Base-by-base conservation (phyloP, 2,329 filamentous ascomycete genomes). In the Aspergillus uvarum region DNA sequence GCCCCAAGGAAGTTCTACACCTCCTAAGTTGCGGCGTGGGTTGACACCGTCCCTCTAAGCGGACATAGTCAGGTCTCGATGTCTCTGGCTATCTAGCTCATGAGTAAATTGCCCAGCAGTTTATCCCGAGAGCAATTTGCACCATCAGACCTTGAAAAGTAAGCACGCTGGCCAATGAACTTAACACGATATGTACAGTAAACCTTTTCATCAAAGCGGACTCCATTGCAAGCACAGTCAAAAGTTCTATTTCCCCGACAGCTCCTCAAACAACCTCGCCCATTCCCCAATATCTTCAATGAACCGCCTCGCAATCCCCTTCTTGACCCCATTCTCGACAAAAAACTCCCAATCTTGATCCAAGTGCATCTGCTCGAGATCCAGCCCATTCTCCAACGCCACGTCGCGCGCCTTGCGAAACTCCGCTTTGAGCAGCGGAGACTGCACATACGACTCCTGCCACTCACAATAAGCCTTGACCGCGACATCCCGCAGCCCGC, bases 381-480 rank as follows among this genome's bases (percentile, higher is more conserved):
- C 54, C 51, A 65, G 50, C 31, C 60, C 55, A 63, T 66, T 59
- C 38, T 31, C 51, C 11, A 65, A 60, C 59, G 54, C 63, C 52
- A 64, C 32, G 21, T 63, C 47, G 19, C 48, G 62, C 24, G 58
- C 56, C 58, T 66, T 57, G 47, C 62, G 56, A 54, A 64, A 63
- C 57, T 47, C 59, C 48, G 55, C 56, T 31, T 64, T 64, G 47
- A 63, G 64, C 32, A 54, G 58, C 12, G 59, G 51, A 54, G 61
- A 51, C 19, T 35, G 8, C 5, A 66, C 58, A 57, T 58, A 59
- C 16, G 60, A 64, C 44, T 51, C 54, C 47, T 61, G 60, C 62
- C 62, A 66, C 56, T 64, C 62, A 59, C 60, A 47, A 47, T 63
- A 66, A 51, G 62, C 58, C 58, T 59, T 65, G 50, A 64, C 52